Evolutionary conservation across 441 rosid species (phyloP).

Genomic region (Croton laevigatus): DNA sequence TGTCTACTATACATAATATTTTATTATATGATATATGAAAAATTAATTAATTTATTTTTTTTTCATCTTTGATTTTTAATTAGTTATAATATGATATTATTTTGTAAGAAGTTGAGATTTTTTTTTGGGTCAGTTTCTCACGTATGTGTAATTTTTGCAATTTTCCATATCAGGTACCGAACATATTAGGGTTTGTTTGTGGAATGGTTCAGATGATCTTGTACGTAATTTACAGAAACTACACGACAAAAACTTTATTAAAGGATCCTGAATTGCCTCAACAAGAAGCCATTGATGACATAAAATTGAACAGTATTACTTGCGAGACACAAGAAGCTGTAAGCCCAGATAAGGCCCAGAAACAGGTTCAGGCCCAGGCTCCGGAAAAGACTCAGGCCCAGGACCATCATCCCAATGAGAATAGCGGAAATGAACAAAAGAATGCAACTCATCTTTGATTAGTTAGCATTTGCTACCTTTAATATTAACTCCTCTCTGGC

Average conservation of each 20-base stretch:
- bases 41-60: too few species aligned
- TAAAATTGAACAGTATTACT: slow-evolving; percentile 11
- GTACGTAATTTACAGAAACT: slow-evolving; percentile 49
- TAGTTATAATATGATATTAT: too few species aligned
- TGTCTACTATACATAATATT: not conserved
- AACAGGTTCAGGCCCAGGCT: not conserved
- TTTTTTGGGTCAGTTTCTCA: too few species aligned
- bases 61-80: too few species aligned
- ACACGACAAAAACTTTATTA: slow-evolving; percentile 19
- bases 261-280: slow-evolving; percentile 28
- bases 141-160: not conserved
- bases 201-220: slow-evolving; percentile 73
- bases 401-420: too few species aligned
- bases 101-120: too few species aligned
- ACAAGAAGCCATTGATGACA: slow-evolving; percentile 31
- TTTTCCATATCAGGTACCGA: slow-evolving; percentile 51
- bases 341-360: slow-evolving; percentile 6
- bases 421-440: too few species aligned
- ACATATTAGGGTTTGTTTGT: slow-evolving; percentile 58
- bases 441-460: slow-evolving; percentile 16
- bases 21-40: too few species aligned
- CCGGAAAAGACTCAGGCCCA: too few species aligned
- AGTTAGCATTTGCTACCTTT: not conserved
- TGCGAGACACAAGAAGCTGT: slow-evolving; percentile 22
- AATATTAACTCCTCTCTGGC: not conserved